phyloP scores from a whole-genome alignment of 257 asterid species.

The Eucommia ulmoides region DNA sequence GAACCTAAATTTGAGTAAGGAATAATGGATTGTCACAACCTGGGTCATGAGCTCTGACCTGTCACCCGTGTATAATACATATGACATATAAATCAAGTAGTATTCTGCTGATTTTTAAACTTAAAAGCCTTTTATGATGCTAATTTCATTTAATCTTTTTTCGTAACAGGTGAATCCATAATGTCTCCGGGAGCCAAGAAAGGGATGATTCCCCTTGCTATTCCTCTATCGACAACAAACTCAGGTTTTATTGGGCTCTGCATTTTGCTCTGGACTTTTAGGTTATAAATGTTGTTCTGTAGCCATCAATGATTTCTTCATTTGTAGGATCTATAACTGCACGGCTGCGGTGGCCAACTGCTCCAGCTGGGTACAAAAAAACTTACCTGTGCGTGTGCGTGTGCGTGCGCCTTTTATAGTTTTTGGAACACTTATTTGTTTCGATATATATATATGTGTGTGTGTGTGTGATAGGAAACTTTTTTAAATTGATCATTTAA shows the following conservation, averaged over 20 bases:
- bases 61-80: not conserved
- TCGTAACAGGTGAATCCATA: constrained; percentile 52
- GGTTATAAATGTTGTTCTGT: constrained; percentile 7
- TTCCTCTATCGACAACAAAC: constrained; percentile 62
- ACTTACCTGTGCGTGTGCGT: constrained; percentile 12
- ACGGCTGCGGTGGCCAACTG: constrained; percentile 95
- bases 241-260: constrained; percentile 33
- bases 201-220: constrained; percentile 81
- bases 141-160: not conserved
- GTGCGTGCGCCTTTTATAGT: no score
- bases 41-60: no score
- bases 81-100: not conserved
- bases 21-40: no score
- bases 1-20: no score
- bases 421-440: no score
- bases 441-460: no score
- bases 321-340: constrained; percentile 76
- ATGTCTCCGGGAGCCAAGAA: constrained; percentile 85
- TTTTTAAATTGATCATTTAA: no score
- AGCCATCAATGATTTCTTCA: constrained; percentile 11
- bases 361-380: constrained; percentile 74
- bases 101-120: not conserved
- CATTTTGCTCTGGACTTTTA: constrained; percentile 1
- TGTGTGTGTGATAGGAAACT: no score
- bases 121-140: not conserved